Percentiles rank a stretch among this genome's conserved stretches.
These are phyloP conservation scores for Halophytophthora batemanensis DNA, from an alignment of 352 stramenopile species.

Conservation along the genomic window DNA sequence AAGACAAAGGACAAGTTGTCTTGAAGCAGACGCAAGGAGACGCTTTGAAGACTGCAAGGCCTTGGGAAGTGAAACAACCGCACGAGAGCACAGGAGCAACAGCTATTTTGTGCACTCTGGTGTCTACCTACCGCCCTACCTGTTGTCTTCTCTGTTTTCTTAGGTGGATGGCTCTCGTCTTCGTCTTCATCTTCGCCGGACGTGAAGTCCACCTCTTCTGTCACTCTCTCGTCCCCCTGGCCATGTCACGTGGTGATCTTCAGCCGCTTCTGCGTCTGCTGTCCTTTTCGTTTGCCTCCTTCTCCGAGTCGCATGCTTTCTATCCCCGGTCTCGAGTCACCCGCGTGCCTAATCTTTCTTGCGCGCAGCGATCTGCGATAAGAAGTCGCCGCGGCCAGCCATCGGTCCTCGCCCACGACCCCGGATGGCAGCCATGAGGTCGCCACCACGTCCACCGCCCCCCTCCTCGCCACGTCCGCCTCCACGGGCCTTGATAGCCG, in stretches of 20 bases:
- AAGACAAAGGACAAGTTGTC: conserved; percentile 3
- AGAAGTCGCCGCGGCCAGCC: conserved; percentile 41
- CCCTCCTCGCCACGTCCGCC: conserved; percentile 22
- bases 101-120: neutral
- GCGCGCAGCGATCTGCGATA: conserved; percentile 57
- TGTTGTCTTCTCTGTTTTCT: conserved; percentile 22
- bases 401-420: conserved; percentile 34
- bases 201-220: neutral
- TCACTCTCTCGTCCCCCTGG: no score
- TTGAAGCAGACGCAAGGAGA: no score
- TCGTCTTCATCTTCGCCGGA: neutral
- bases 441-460: conserved; percentile 33
- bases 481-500: conserved; percentile 53
- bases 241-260: neutral
- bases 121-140: conserved; percentile 9
- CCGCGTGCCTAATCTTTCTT: conserved; percentile 47
- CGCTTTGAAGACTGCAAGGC: no score
- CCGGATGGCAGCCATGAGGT: conserved; percentile 58
- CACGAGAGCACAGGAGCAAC: neutral
- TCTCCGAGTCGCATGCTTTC: conserved; percentile 9
- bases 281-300: conserved; percentile 4
- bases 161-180: conserved; percentile 1
- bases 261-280: neutral
- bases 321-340: conserved; percentile 17
- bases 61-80: no score